Percentiles rank a stretch among this genome's conserved stretches.
Evolutionary conservation across 192 early-diverging fungal species (phyloP).

Genomic region (Rhizoclosmatium sp.): DNA sequence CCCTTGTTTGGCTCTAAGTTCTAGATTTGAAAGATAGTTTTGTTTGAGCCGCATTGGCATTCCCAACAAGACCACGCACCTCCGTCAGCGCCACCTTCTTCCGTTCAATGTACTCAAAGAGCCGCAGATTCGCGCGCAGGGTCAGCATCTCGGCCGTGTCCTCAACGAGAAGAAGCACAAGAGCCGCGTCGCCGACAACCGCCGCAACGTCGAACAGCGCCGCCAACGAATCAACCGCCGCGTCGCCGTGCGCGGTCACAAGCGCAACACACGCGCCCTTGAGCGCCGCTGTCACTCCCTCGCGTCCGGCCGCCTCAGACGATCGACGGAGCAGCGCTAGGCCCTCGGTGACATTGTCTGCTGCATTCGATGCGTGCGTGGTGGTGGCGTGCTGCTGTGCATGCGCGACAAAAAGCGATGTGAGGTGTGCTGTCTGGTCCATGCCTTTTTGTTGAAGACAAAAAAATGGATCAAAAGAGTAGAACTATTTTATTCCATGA

Average conservation of each 20-base stretch:
- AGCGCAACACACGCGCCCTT: background rate
- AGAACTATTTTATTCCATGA: no score
- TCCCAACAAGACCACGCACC: constrained; percentile 45
- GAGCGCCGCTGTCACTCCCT: background rate
- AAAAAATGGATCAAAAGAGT: no score
- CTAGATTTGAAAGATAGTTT: constrained; percentile 36
- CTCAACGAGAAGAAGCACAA: constrained; percentile 69
- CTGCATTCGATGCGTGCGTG: no score
- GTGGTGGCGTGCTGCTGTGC: background rate
- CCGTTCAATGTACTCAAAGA: constrained; percentile 76
- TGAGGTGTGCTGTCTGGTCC: background rate
- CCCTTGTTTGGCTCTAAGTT: constrained; percentile 77
- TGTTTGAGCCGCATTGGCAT: background rate
- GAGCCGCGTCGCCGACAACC: constrained; percentile 42
- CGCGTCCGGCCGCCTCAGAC: background rate
- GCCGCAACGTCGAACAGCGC: background rate
- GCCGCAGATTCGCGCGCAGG: constrained; percentile 55
- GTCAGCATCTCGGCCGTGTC: constrained; percentile 75
- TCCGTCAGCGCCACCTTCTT: constrained; percentile 57
- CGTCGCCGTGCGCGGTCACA: background rate
- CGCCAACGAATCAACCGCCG: background rate
- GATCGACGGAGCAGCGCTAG: no score
- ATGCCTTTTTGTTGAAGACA: background rate
- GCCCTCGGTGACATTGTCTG: no score
- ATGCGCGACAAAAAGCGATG: background rate